These are phyloP conservation scores for Lithocarpus polystachyus DNA, from an alignment of 306 rosid species.

Conservation along the genomic window DNA sequence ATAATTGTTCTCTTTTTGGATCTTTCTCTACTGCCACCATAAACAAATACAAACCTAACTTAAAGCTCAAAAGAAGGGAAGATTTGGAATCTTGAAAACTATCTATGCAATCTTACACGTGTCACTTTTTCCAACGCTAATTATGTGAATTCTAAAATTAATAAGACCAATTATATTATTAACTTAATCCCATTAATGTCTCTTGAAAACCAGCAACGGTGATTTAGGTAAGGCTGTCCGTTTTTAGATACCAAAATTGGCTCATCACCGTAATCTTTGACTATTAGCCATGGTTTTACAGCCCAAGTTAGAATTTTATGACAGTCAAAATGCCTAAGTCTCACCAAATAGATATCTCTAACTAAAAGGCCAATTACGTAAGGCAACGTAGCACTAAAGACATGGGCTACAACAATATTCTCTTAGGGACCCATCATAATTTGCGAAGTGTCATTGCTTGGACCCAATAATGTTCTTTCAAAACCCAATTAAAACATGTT, in stretches of 20 bases:
- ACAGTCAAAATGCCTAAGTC: neutral
- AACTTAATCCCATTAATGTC: conserved; percentile 19
- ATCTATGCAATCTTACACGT: conserved; percentile 15
- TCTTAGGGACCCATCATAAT: neutral
- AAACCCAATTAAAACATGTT: neutral
- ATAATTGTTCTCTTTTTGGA: neutral
- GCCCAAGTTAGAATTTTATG: neutral
- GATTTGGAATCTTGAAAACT: neutral
- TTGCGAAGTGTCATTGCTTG: neutral
- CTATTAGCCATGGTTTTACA: neutral
- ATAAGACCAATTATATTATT: neutral
- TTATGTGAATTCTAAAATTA: conserved; percentile 1
- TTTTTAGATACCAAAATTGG: neutral
- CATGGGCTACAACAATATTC: neutral
- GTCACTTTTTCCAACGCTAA: conserved; percentile 27
- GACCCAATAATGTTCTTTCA: neutral
- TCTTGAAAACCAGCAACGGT: conserved; percentile 22
- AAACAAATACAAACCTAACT: conserved; percentile 22
- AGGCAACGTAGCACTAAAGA: neutral
- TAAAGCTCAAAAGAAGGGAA: conserved; percentile 18
- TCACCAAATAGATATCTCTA: neutral
- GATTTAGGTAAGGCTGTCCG: conserved; percentile 25
- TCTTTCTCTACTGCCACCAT: neutral
- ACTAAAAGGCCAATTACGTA: neutral
- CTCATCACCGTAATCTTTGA: neutral